These are phyloP conservation scores for Hyphopichia pseudoburtonii DNA, from an alignment of 1,139 yeast species.

Conservation along the genomic window DNA sequence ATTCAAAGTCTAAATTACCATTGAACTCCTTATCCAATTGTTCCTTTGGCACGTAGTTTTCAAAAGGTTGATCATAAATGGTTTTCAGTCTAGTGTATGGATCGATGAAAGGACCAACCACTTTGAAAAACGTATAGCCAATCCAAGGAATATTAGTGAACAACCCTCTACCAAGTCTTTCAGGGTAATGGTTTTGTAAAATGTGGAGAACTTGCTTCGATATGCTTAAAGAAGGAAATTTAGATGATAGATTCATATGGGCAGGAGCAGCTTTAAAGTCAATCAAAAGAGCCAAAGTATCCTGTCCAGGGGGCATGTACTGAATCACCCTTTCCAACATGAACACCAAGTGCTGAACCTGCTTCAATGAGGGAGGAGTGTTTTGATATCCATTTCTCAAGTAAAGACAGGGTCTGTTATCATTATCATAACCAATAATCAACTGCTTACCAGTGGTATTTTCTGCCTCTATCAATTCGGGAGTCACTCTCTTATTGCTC, in stretches of 20 bases:
- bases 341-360: constrained; percentile 89
- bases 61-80: constrained; percentile 86
- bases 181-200: constrained; percentile 94
- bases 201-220: constrained; percentile 81
- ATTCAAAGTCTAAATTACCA: constrained; percentile 80
- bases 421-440: constrained; percentile 84
- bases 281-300: constrained; percentile 80
- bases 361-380: constrained; percentile 81
- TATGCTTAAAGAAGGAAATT: constrained; percentile 44
- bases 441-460: constrained; percentile 88
- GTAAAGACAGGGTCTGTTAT: constrained; percentile 85
- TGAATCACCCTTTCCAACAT: constrained; percentile 89
- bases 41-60: constrained; percentile 72
- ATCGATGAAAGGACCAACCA: constrained; percentile 92
- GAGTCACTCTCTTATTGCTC: constrained; percentile 48
- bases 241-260: constrained; percentile 37
- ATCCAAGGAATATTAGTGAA: constrained; percentile 91
- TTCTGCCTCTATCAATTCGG: constrained; percentile 67
- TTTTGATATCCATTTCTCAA: constrained; percentile 92
- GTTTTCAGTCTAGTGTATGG: constrained; percentile 92
- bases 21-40: constrained; percentile 85
- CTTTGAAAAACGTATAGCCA: constrained; percentile 84
- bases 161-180: constrained; percentile 86
- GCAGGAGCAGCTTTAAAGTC: constrained; percentile 73
- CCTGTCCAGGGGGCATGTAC: constrained; percentile 96